Conservation (phyloP, 2,329 filamentous ascomycete genomes). For the Hypocreales sp. region DNA sequence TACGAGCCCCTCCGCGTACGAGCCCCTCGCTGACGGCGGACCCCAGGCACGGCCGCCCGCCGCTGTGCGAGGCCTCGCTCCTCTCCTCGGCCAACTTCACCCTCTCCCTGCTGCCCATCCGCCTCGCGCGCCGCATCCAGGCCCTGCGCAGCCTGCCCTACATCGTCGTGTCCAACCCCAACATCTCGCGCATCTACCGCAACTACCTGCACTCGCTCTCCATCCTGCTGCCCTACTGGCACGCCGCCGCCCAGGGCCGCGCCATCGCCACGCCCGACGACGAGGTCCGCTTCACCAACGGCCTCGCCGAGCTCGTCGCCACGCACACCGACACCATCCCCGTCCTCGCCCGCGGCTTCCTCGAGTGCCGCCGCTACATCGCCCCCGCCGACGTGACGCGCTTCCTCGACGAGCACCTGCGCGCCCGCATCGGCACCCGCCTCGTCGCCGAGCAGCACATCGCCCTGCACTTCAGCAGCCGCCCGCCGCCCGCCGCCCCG, state of each 20-base stretch:
- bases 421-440: conserved; percentile 83
- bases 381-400: conserved; percentile 66
- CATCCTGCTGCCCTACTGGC: conserved; percentile 67
- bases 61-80: conserved; percentile 64
- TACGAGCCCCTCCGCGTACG: too few relatives aligned
- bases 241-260: conserved; percentile 27
- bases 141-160: conserved; percentile 87
- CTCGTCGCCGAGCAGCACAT: conserved; percentile 95
- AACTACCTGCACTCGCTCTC: conserved; percentile 92
- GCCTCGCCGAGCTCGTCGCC: conserved; percentile 86
- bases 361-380: conserved; percentile 88
- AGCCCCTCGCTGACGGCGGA: too few relatives aligned
- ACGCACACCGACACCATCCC: conserved; percentile 93
- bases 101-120: conserved; percentile 76
- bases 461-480: conserved; percentile 59
- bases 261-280: conserved; percentile 53
- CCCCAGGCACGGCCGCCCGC: conserved; percentile 60
- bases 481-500: conserved; percentile 46
- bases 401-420: conserved; percentile 87
- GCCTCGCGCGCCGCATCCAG: conserved; percentile 86
- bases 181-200: conserved; percentile 86
- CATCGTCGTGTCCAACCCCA: conserved; percentile 95
- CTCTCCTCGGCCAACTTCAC: conserved; percentile 92
- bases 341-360: conserved; percentile 77
- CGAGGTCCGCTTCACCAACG: conserved; percentile 80